These are phyloP conservation scores for Chrysanthemum seticuspe DNA, from an alignment of 129 eudicot genomes.

Conservation along the genomic window DNA sequence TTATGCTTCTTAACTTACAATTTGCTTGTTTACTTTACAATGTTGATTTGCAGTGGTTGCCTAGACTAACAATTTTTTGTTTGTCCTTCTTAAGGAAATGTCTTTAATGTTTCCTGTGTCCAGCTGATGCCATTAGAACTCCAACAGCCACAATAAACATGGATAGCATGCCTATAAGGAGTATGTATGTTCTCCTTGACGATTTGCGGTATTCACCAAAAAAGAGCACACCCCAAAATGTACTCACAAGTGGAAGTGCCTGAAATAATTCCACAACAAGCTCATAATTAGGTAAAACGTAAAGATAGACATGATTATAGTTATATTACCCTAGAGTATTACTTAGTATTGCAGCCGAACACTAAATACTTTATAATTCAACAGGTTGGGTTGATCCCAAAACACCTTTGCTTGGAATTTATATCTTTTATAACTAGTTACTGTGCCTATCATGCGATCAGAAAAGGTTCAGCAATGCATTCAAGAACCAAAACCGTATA, in stretches of 20 bases:
- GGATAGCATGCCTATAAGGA: conserved; percentile 61
- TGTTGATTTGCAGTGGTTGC: conserved; percentile 3
- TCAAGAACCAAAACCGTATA: background rate
- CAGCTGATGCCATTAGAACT: conserved; percentile 81
- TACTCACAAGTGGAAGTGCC: conserved; percentile 93
- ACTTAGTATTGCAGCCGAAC: no score
- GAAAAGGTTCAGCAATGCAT: no score
- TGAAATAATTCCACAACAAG: conserved; percentile 28
- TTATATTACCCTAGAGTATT: background rate
- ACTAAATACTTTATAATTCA: no score
- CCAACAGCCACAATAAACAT: conserved; percentile 87
- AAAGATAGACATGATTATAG: background rate
- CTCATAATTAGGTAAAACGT: background rate
- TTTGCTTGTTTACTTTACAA: conserved; percentile 20
- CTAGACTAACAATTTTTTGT: background rate
- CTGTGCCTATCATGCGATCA: no score
- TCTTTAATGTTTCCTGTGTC: conserved; percentile 48
- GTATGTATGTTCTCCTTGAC: conserved; percentile 61
- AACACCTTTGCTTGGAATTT: background rate
- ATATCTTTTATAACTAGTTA: no score
- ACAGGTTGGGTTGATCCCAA: no score
- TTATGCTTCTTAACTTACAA: background rate
- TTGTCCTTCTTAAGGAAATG: background rate
- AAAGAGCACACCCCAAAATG: conserved; percentile 84
- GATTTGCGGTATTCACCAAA: conserved; percentile 89